A percentile compares a stretch with the other conserved stretches of the same genome.
phyloP scores from a whole-genome alignment of 225 moss, liverwort and hornwort genomes.

The Pseudoscleropodium purum region DNA sequence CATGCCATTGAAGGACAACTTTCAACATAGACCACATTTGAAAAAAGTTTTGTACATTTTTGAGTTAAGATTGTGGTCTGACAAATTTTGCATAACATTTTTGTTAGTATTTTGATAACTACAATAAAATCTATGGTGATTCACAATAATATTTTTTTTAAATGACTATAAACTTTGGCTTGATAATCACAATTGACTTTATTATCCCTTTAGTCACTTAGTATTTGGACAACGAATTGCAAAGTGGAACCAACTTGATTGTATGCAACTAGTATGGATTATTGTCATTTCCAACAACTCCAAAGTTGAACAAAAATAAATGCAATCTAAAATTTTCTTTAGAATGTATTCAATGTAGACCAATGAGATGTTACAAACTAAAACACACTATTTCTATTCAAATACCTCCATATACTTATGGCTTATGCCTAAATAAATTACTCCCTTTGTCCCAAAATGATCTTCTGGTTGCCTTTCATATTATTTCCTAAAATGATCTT shows the following conservation, averaged over 20 bases:
- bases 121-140: neutral
- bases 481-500: neutral
- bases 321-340: neutral
- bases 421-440: neutral
- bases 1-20: neutral
- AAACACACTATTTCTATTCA: neutral
- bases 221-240: neutral
- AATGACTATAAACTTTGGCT: neutral
- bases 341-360: too few species aligned
- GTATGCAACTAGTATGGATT: neutral
- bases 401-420: too few species aligned
- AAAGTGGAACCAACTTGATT: neutral
- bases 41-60: neutral
- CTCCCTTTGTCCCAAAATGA: neutral
- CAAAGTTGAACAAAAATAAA: neutral
- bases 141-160: fast-evolving
- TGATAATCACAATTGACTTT: neutral
- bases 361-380: neutral
- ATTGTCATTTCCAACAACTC: neutral
- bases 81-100: neutral
- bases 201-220: neutral
- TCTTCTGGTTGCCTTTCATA: neutral
- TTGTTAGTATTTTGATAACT: neutral
- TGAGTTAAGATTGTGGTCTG: fast-evolving
- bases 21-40: too few species aligned